Percentiles rank a stretch among this genome's conserved stretches.
Evolutionary conservation across 1,284 basidiomycete species (phyloP).

Genomic region (Boletus mariae): DNA sequence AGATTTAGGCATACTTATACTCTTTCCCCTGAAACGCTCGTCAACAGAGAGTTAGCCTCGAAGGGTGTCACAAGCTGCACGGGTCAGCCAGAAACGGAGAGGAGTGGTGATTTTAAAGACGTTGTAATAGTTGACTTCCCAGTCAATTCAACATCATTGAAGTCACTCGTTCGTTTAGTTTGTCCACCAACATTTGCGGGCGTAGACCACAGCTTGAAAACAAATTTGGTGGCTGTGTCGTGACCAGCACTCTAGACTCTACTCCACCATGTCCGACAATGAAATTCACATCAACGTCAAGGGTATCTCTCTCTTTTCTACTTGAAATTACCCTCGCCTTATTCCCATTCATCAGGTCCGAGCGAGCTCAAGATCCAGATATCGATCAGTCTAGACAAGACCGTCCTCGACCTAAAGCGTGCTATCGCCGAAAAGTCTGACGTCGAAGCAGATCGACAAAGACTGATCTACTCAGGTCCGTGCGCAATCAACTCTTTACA

Average conservation of each 20-base stretch:
- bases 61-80: too few relatives aligned
- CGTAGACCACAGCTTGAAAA: too few relatives aligned
- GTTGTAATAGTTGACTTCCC: too few relatives aligned
- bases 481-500: neutral
- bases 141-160: too few relatives aligned
- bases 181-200: too few relatives aligned
- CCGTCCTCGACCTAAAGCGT: slow-evolving; percentile 81
- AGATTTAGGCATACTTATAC: too few relatives aligned
- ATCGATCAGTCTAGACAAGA: slow-evolving; percentile 72
- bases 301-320: slow-evolving; percentile 38
- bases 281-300: slow-evolving; percentile 77
- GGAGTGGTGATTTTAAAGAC: too few relatives aligned
- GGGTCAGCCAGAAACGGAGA: too few relatives aligned
- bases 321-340: neutral
- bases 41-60: too few relatives aligned
- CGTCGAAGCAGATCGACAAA: slow-evolving; percentile 80
- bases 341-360: slow-evolving; percentile 50
- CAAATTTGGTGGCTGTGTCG: slow-evolving; percentile 20
- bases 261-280: slow-evolving; percentile 48
- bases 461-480: slow-evolving; percentile 85
- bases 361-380: slow-evolving; percentile 89
- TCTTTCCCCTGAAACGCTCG: too few relatives aligned
- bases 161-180: too few relatives aligned
- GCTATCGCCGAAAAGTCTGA: slow-evolving; percentile 80
- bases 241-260: neutral